Evolutionary conservation across 1,139 yeast species (phyloP), one percentile per base, ranked within the genome.

Genomic region (Suhomyces panamericanus): DNA sequence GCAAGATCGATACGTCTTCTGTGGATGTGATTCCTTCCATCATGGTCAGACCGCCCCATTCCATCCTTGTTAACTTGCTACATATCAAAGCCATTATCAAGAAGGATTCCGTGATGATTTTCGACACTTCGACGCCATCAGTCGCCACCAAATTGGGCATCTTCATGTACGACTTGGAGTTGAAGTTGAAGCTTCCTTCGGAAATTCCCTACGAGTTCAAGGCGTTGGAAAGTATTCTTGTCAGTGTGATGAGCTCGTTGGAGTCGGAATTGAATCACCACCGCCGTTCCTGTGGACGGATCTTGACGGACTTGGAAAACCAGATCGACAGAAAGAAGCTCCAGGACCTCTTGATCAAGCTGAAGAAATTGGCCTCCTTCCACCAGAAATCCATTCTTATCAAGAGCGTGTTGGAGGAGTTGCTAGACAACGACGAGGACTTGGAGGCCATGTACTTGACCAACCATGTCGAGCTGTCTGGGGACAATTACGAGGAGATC

Each of bases 21-120:
- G 84, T 87, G 49, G 96, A 90, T 62, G 87, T 93, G 30, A 93
- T 89, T 9, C 99, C 99, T 0, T 81, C 93, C 28, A 84, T 93
- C 34, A 75, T 88, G 59, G 85, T 90, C 13, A 79, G 97, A 42
- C 80, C 85, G 28, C 68, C 72, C 6, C 80, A 82, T 56, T 85
- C 96, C 32, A 87, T 91, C 26, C 67, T 93, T 39, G 81, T 93
- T 38, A 90, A 88, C 58, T 68, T 93, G 47, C 69, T 91, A 40
- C 96, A 93, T 61, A 87, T 93, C 33, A 85, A 90, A 52, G 96
- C 98, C 1, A 74, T 93, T 42, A 81, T 93, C 30, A 87, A 87
- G 57, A 80, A 83, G 26, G 95, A 91, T 58, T 71, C 79, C 51
- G 95, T 93, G 10, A 81, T 88, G 63, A 78, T 93, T 6, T 93